Evolutionary conservation across 176 grass and related monocot genomes (phyloP), one percentile per base, ranked within the genome.

Genomic region (Otatea glauca): DNA sequence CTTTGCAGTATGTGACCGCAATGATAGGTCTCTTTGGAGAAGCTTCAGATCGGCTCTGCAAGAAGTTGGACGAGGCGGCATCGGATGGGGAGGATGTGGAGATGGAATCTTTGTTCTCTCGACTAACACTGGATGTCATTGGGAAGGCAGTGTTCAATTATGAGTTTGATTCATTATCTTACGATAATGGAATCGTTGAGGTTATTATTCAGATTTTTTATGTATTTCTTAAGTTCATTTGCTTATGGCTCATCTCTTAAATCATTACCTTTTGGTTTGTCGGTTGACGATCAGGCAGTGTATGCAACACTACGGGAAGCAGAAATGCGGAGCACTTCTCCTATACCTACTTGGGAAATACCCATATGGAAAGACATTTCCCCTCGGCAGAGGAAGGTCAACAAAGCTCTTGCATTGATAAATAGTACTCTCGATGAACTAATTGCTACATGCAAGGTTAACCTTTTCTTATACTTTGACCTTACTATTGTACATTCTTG

Each of bases 341-440:
- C 96, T 65, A 86, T 99, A 89, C 96, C 96, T 78, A 94, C 89
- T 72, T 99, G 96, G 96, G 91, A 99, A 91, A 96, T 99, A 87
- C 96, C 96, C 29, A 99, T 99, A 83, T 95, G 96, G 96, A 99
- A 99, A 92, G 83, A 99, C 66, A 94, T 99, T 65, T 99, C 96
- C 43, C 96, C 96, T 37, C 74, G 96, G 25, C 96, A 99, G 74
- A 96, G 76, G 87, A 99, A 99, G 76, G 96, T 94, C 71, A 91
- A 93, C 61, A 77, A 93, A 94, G 87, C 96, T 71, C 93, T 99
- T 70, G 77, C 84, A 37, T 82, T 99, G 86, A 87, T 95, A 70
- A 99, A 99, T 88, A 86, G 15, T 23, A 95, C 88, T 55, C 88
- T 98, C 3, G 93, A 95, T 83, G 85, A 98, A 77, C 88, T 95